Evolutionary conservation across 306 rosid genomes (phyloP).

Genomic region (Malus asiatica): DNA sequence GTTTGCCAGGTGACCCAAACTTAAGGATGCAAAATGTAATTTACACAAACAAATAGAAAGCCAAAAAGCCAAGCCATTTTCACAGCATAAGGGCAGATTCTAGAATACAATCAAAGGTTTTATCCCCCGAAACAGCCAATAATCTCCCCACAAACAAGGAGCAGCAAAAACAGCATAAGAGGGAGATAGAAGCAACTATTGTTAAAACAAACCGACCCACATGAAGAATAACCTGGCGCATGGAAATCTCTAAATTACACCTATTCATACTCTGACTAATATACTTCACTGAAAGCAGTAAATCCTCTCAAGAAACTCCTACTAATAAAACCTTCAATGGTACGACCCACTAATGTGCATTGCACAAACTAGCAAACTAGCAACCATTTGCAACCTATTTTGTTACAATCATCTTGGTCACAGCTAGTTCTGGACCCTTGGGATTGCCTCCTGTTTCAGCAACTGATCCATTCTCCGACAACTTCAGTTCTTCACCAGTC

Average conservation of each 20-base stretch:
- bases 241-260: not conserved
- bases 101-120: too few relatives aligned
- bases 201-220: not conserved
- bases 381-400: constrained; percentile 62
- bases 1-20: too few relatives aligned
- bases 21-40: too few relatives aligned
- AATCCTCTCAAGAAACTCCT: constrained; percentile 3
- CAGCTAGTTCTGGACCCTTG: constrained; percentile 62
- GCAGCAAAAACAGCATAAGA: not conserved
- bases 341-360: constrained; percentile 29
- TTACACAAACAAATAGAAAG: too few relatives aligned
- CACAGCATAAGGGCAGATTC: not conserved
- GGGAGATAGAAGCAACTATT: not conserved
- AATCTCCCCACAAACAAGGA: not conserved
- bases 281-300: not conserved
- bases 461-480: constrained; percentile 46
- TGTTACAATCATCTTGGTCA: constrained; percentile 40
- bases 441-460: constrained; percentile 56
- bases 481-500: constrained; percentile 28
- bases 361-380: constrained; percentile 35
- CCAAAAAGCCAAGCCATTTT: too few relatives aligned
- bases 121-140: not conserved
- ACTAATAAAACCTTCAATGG: not conserved
- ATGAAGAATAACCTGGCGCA: not conserved
- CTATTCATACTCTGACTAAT: not conserved